These are phyloP conservation scores for Aspergillus alliaceus DNA, from an alignment of 2,329 filamentous ascomycete species.

Conservation along the genomic window DNA sequence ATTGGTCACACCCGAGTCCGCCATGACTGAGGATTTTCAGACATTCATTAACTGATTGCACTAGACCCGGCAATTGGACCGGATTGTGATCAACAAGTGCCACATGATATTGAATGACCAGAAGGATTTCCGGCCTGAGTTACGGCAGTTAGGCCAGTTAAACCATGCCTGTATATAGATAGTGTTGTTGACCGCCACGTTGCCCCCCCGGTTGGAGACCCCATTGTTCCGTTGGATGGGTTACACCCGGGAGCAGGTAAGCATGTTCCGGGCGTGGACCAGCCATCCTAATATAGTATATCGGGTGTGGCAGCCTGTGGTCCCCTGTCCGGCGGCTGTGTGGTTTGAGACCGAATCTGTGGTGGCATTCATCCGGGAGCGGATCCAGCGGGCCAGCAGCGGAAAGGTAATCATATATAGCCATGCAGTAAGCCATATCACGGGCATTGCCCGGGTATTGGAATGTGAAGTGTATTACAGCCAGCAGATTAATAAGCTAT, in stretches of 20 bases:
- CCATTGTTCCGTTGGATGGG: not conserved
- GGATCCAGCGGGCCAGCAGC: not conserved
- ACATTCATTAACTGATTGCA: constrained; percentile 3
- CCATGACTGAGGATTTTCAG: no score
- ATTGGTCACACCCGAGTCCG: no score
- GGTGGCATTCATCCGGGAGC: not conserved
- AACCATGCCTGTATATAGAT: no score
- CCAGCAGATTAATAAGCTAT: no score
- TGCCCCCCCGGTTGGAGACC: constrained; percentile 6
- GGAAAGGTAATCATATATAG: not conserved
- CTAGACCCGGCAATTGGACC: not conserved
- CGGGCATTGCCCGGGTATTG: accelerated
- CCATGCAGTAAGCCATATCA: not conserved
- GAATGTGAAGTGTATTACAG: constrained; percentile 2
- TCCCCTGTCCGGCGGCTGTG: no score
- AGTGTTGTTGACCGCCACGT: no score
- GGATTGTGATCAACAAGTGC: no score
- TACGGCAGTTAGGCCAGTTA: no score
- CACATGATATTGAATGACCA: constrained; percentile 7
- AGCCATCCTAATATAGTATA: no score
- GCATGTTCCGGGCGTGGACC: no score
- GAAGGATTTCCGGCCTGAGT: no score
- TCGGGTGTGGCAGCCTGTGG: not conserved
- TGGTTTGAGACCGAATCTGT: not conserved
- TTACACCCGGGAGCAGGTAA: no score